Base-by-base conservation (phyloP, 1,139 yeast species). In the Sugiyamaella paludigena region DNA sequence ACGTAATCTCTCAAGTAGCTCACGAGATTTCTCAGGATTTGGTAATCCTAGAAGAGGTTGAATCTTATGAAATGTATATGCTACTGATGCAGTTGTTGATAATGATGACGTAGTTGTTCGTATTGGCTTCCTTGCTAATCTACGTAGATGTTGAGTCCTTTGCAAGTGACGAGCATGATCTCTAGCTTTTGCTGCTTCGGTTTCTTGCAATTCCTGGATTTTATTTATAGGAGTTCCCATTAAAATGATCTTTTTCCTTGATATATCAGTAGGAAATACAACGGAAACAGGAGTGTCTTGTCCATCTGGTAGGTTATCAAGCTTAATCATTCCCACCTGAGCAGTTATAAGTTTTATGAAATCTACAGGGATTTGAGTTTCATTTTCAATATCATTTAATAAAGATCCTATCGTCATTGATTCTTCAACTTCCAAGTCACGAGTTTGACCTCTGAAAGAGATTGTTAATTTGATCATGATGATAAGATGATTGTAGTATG, bases 61-160 rank as follows among this genome's bases (percentile, higher is more conserved):
- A n/a, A 71, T 55, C 45, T 59, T 51, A 39, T 58, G 64, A 48
- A 71, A 71, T 26, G 72, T 67, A 50, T 68, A 71, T 19, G 24
- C 3, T 19, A 19, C 24, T 19, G 24, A 19, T 19, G 24, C 24
- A 35, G 54, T 48, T 11, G 45, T 34, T 6, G 45, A 42, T 13
- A 48, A 34, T 7, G 39, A 48, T 5, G 47, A 38, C n/a, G 45
- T 34, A 39, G 26, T 27, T 15, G 32, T 31, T 27, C 41, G 16
- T n/a, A 15, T 30, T 26, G 51, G 58, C 45, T 48, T 35, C 43
- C 47, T 43, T 41, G 52, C 52, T 50, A 37, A 43, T 39, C 47
- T 43, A 15, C 52, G 49, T 43, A 51, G 41, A 40, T 52, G 47
- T 37, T 45, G 48, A 33, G 38, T 36, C 19, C 54, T 36, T 35